Percentiles rank a stretch among this genome's conserved stretches.
phyloP scores from a whole-genome alignment of 257 asterid genomes.

The Petunia secreta region DNA sequence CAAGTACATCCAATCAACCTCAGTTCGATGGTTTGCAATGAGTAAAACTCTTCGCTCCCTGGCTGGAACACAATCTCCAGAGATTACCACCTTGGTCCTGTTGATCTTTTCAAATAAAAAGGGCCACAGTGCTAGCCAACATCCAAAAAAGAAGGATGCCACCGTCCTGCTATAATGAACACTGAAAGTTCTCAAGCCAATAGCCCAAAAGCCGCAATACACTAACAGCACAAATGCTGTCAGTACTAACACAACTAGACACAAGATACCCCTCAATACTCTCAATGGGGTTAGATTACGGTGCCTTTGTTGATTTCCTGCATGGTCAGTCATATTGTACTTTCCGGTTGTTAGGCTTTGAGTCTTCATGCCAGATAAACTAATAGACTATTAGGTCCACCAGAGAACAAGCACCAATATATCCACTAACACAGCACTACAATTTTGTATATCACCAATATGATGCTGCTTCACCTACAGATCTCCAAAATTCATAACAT shows the following conservation, averaged over 20 bases:
- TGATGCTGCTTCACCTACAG: too few relatives aligned
- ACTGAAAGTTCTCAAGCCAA: slow-evolving; percentile 58
- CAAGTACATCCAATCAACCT: slow-evolving; percentile 96
- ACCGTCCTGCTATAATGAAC: slow-evolving; percentile 65
- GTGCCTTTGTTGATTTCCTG: slow-evolving; percentile 54
- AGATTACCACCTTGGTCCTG: slow-evolving; percentile 73
- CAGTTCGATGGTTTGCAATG: slow-evolving; percentile 85
- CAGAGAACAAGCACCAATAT: background rate
- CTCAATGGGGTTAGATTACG: slow-evolving; percentile 58
- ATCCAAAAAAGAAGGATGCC: slow-evolving; percentile 68
- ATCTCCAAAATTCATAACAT: too few relatives aligned
- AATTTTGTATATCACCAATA: too few relatives aligned
- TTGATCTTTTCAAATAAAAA: slow-evolving; percentile 78
- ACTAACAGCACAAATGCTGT: slow-evolving; percentile 81
- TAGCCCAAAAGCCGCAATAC: slow-evolving; percentile 69
- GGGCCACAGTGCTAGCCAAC: slow-evolving; percentile 94
- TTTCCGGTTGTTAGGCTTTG: background rate
- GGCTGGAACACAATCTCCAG: slow-evolving; percentile 72
- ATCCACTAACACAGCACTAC: background rate
- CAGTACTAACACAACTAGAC: slow-evolving; percentile 54
- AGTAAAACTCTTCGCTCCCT: slow-evolving; percentile 63
- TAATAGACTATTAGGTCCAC: background rate
- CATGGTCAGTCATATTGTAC: slow-evolving; percentile 19
- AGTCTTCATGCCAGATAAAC: slow-evolving; percentile 43
- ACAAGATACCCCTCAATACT: slow-evolving; percentile 63